These are phyloP conservation scores for Tolypocladium endophyticum DNA, from an alignment of 2,329 filamentous ascomycete genomes.

Conservation along the genomic window DNA sequence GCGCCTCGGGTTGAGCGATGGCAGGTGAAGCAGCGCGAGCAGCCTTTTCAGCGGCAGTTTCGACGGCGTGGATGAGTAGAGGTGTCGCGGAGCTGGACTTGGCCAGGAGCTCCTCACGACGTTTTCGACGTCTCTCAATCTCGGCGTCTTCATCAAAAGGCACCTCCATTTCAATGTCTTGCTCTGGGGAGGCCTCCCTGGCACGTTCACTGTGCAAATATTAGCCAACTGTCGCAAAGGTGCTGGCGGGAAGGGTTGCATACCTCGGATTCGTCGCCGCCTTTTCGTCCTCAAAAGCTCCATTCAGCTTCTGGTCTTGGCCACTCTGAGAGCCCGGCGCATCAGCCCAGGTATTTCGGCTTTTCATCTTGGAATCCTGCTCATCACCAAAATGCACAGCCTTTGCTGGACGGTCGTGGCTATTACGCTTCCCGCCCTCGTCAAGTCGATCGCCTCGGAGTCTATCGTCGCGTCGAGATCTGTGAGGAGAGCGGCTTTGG, in stretches of 20 bases:
- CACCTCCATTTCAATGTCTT: constrained; percentile 42
- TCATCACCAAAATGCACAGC: not conserved
- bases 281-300: not conserved
- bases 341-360: not conserved
- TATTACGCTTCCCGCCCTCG: constrained; percentile 11
- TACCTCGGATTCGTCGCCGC: not conserved
- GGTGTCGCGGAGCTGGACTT: constrained; percentile 69
- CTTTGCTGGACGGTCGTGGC: not conserved
- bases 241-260: not conserved
- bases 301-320: not conserved
- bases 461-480: constrained; percentile 25
- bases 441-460: constrained; percentile 22
- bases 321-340: not conserved
- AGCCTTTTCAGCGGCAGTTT: constrained; percentile 49
- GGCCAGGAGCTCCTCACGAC: constrained; percentile 74
- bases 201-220: constrained; percentile 1
- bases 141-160: constrained; percentile 71
- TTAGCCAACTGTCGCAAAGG: not conserved
- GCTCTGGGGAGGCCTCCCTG: constrained; percentile 22
- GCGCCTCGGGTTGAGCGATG: constrained; percentile 34
- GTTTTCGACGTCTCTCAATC: constrained; percentile 74
- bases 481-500: constrained; percentile 40
- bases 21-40: constrained; percentile 42
- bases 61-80: constrained; percentile 64
- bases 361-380: too few relatives aligned